These are phyloP conservation scores for Ascosphaera apis DNA, from an alignment of 2,329 filamentous ascomycete species.

Conservation along the genomic window DNA sequence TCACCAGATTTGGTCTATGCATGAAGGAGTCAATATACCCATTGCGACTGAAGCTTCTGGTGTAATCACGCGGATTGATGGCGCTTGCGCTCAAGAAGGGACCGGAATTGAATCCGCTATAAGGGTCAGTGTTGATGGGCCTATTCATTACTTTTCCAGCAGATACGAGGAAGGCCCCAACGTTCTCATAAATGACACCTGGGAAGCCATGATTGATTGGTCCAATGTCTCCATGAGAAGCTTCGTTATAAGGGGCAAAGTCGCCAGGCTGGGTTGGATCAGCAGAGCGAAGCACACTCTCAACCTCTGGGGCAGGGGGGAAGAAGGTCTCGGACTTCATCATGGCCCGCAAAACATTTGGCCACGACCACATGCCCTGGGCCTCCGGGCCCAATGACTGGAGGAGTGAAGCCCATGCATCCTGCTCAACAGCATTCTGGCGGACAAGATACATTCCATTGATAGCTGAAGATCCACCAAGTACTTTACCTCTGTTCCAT, in stretches of 20 bases:
- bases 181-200: neutral
- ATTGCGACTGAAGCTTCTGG: neutral
- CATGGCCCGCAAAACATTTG: neutral
- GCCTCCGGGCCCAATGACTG: neutral
- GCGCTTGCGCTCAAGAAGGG: neutral
- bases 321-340: neutral
- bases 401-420: slow-evolving; percentile 11
- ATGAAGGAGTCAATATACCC: neutral
- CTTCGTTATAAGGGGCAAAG: neutral
- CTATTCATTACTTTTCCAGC: neutral
- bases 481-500: slow-evolving; percentile 10
- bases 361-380: neutral
- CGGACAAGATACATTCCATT: slow-evolving; percentile 12
- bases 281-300: neutral
- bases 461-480: slow-evolving; percentile 13
- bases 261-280: neutral
- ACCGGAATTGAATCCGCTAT: neutral
- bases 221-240: neutral
- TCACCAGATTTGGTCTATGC: neutral
- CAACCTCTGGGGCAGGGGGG: neutral
- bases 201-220: neutral
- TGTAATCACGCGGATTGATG: neutral
- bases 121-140: neutral
- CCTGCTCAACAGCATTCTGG: slow-evolving; percentile 10
- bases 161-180: neutral